Evolutionary conservation across 2,329 filamentous ascomycete genomes (phyloP).

Genomic region (Mollisiaceae sp.): DNA sequence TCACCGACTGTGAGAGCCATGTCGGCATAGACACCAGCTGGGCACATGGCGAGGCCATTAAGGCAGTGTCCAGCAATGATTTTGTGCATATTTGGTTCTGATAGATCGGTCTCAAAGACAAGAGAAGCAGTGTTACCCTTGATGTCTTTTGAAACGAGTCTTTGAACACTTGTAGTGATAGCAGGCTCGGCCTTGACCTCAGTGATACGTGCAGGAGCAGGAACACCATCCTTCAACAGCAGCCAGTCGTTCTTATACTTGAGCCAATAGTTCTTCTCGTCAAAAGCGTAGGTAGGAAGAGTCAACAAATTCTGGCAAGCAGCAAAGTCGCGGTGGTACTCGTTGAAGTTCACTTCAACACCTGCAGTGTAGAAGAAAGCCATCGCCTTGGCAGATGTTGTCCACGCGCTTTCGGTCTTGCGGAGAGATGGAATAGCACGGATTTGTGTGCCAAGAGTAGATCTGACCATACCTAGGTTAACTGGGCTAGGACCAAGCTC

Average conservation of each 20-base stretch:
- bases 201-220: conserved; percentile 33
- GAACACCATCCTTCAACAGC: conserved; percentile 62
- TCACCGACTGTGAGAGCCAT: conserved; percentile 67
- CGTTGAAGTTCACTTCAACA: conserved; percentile 69
- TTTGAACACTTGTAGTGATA: conserved; percentile 57
- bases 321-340: conserved; percentile 68
- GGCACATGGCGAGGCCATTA: conserved; percentile 60
- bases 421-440: conserved; percentile 64
- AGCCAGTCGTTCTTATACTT: conserved; percentile 70
- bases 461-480: conserved; percentile 70
- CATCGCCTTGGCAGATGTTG: conserved; percentile 63
- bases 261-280: conserved; percentile 72
- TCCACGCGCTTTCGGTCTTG: conserved; percentile 66
- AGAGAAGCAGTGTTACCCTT: conserved; percentile 56
- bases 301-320: conserved; percentile 60
- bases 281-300: conserved; percentile 70
- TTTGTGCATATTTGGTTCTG: conserved; percentile 57
- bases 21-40: conserved; percentile 61
- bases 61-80: conserved; percentile 60
- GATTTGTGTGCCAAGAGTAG: conserved; percentile 59
- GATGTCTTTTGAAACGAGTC: conserved; percentile 55
- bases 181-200: neutral
- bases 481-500: conserved; percentile 76
- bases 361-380: conserved; percentile 65
- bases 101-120: conserved; percentile 58